Percentiles rank a stretch among this genome's conserved stretches.
These are phyloP conservation scores for Condylostoma magnum DNA, from an alignment of 169 alveolate genomes.

Conservation along the genomic window DNA sequence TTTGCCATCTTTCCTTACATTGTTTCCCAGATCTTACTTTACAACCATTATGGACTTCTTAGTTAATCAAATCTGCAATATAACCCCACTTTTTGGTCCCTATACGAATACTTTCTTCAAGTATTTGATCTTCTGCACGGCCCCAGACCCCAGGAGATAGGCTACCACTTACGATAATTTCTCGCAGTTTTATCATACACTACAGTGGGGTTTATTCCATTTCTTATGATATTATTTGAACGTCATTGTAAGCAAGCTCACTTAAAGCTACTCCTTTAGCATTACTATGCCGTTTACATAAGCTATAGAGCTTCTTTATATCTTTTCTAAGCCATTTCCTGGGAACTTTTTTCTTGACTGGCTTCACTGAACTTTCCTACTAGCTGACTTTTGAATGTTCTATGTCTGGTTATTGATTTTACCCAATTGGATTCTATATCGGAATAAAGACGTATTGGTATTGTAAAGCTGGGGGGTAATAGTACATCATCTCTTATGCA, in stretches of 20 bases:
- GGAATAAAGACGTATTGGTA: too few relatives aligned
- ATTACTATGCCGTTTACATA: too few relatives aligned
- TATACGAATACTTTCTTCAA: conserved; percentile 40
- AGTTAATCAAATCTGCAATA: conserved; percentile 61
- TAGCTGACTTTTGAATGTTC: too few relatives aligned
- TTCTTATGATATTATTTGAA: not conserved
- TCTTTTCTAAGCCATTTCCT: too few relatives aligned
- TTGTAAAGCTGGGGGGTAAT: too few relatives aligned
- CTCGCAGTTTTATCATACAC: not conserved
- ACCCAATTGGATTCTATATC: too few relatives aligned
- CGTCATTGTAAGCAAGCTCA: conserved; percentile 6
- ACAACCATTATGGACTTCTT: conserved; percentile 31
- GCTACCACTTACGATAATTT: conserved; percentile 16
- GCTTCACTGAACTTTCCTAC: too few relatives aligned
- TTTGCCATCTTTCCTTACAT: conserved; percentile 76
- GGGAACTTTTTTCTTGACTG: too few relatives aligned
- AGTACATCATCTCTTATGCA: too few relatives aligned
- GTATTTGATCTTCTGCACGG: conserved; percentile 53
- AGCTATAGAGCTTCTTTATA: too few relatives aligned
- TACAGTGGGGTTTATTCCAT: not conserved
- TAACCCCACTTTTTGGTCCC: conserved; percentile 72
- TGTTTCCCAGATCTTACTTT: conserved; percentile 58
- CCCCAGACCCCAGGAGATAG: conserved; percentile 38
- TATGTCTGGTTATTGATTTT: too few relatives aligned
- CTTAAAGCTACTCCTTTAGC: too few relatives aligned